Evolutionary conservation across 2,329 filamentous ascomycete genomes (phyloP).

Genomic region (Tolypocladium inflatum): DNA sequence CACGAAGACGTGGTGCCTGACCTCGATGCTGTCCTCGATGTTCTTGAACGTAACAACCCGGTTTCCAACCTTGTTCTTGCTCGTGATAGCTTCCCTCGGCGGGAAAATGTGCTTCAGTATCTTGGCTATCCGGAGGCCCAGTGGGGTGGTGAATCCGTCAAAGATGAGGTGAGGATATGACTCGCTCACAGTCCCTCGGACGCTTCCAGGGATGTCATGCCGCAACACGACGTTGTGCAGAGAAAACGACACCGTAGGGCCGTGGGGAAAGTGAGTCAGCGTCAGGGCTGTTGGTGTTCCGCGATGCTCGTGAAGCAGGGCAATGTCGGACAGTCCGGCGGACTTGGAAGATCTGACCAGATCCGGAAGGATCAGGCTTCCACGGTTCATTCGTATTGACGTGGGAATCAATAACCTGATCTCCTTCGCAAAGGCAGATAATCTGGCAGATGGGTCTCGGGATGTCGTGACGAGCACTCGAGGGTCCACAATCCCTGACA

Average conservation of each 20-base stretch:
- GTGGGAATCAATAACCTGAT: constrained; percentile 77
- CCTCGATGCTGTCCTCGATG: constrained; percentile 86
- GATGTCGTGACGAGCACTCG: constrained; percentile 79
- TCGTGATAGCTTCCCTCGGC: constrained; percentile 67
- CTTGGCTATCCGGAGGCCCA: constrained; percentile 78
- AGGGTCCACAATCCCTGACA: constrained; percentile 87
- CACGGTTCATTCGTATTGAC: constrained; percentile 79
- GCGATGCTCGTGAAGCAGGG: constrained; percentile 85
- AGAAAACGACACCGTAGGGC: constrained; percentile 70
- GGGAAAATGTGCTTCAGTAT: constrained; percentile 93
- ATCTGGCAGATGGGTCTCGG: constrained; percentile 72
- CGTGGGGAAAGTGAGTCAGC: constrained; percentile 78
- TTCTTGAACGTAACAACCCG: constrained; percentile 92
- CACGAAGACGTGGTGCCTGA: constrained; percentile 77
- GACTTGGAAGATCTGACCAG: constrained; percentile 74
- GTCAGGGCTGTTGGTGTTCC: constrained; percentile 87
- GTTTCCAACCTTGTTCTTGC: constrained; percentile 68
- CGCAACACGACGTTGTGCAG: constrained; percentile 88
- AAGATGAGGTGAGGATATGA: constrained; percentile 93
- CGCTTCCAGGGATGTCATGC: constrained; percentile 82
- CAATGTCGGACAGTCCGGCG: constrained; percentile 72
- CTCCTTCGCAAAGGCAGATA: constrained; percentile 90
- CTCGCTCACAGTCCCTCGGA: constrained; percentile 82
- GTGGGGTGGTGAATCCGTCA: constrained; percentile 75
- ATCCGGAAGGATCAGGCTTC: constrained; percentile 80